phyloP scores from a whole-genome alignment of 257 asterid genomes.

The Fraxinus pennsylvanica region DNA sequence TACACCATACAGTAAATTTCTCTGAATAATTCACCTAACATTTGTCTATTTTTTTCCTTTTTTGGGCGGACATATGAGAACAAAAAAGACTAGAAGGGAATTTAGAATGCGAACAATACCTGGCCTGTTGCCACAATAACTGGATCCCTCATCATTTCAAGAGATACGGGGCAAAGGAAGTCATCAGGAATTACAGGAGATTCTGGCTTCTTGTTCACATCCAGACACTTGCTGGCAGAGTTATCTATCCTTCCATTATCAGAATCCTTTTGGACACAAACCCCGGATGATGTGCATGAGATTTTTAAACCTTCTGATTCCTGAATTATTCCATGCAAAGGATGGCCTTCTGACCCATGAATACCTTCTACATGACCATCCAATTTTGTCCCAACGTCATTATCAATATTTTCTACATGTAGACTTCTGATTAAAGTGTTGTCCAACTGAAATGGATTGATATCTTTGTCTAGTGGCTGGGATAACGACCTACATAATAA shows the following conservation, averaged over 20 bases:
- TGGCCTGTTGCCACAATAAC: constrained; percentile 90
- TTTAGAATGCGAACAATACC: constrained; percentile 24
- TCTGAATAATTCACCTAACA: background rate
- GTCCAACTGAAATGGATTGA: constrained; percentile 53
- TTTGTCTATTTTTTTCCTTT: background rate
- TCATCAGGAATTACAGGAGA: constrained; percentile 72
- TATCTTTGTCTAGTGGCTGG: constrained; percentile 66
- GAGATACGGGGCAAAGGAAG: constrained; percentile 91
- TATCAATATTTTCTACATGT: constrained; percentile 56
- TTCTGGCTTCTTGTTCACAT: constrained; percentile 62
- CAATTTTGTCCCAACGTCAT: constrained; percentile 42
- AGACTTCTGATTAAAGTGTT: constrained; percentile 48
- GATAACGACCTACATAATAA: constrained; percentile 59
- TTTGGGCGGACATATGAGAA: background rate
- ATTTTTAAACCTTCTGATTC: constrained; percentile 34
- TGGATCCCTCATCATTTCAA: constrained; percentile 95
- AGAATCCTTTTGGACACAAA: constrained; percentile 34
- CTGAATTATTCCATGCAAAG: constrained; percentile 32
- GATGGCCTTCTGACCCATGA: constrained; percentile 29
- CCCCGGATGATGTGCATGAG: constrained; percentile 40
- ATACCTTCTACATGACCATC: constrained; percentile 33
- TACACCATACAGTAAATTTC: background rate
- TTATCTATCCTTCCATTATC: constrained; percentile 35
- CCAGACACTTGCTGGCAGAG: constrained; percentile 39
- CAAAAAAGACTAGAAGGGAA: background rate